These are phyloP conservation scores for Lyophyllum semitale DNA, from an alignment of 768 basidiomycete genomes.

Conservation along the genomic window DNA sequence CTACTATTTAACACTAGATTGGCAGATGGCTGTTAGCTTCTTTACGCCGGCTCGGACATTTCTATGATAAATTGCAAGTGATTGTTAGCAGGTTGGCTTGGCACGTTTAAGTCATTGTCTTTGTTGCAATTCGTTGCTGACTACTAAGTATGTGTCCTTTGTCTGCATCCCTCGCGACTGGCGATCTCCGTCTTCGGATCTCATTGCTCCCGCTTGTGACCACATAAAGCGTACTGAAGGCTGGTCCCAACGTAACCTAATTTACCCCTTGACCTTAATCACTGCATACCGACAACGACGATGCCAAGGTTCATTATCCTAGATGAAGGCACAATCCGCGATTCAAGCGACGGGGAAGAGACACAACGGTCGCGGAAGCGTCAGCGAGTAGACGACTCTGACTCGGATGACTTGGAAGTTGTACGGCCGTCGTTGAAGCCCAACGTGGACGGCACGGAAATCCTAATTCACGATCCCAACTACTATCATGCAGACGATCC, in stretches of 20 bases:
- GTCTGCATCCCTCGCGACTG: not conserved
- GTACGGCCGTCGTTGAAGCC: constrained; percentile 9
- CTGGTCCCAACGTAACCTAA: not conserved
- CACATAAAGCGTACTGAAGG: not conserved
- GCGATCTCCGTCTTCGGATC: not conserved
- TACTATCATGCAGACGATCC: constrained; percentile 37
- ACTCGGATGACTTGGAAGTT: not conserved
- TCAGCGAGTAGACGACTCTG: constrained; percentile 27
- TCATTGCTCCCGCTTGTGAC: not conserved
- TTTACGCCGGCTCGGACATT: too few species aligned
- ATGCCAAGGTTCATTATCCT: constrained; percentile 31
- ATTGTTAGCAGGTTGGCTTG: too few species aligned
- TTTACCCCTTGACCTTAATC: not conserved
- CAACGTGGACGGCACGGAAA: constrained; percentile 23
- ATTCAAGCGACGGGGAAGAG: constrained; percentile 30
- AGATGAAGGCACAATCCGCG: constrained; percentile 32
- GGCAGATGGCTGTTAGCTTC: too few species aligned
- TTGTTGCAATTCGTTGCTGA: not conserved
- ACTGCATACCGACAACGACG: constrained; percentile 1
- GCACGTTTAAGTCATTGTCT: not conserved
- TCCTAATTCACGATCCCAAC: constrained; percentile 28
- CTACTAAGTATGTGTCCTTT: not conserved
- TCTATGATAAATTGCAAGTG: too few species aligned
- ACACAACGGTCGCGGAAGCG: constrained; percentile 24
- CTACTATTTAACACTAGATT: not conserved